These are phyloP conservation scores for Pistacia vera DNA, from an alignment of 345 rosid species.

Conservation along the genomic window DNA sequence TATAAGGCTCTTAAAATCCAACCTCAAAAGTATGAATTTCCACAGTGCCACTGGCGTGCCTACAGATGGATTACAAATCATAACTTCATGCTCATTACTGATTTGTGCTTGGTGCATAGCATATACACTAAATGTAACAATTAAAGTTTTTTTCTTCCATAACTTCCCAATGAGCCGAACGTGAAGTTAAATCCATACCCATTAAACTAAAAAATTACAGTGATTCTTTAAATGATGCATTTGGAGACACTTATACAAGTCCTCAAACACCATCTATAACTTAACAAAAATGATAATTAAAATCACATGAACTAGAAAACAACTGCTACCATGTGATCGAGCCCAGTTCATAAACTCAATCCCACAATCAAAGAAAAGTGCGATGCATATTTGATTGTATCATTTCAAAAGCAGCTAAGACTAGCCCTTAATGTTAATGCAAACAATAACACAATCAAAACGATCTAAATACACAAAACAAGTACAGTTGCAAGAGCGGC, in stretches of 20 bases:
- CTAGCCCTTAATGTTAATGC: neutral
- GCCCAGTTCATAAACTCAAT: neutral
- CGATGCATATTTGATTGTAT: slow-evolving; percentile 9
- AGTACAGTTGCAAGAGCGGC: slow-evolving; percentile 7
- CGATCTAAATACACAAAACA: slow-evolving; percentile 21
- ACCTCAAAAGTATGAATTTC: neutral
- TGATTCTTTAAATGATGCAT: neutral
- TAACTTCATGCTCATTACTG: neutral
- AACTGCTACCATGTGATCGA: slow-evolving; percentile 20
- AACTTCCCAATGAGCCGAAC: neutral
- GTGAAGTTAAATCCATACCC: neutral
- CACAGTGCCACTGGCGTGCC: neutral
- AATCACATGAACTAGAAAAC: neutral
- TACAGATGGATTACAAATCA: neutral
- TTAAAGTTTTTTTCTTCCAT: neutral
- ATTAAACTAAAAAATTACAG: neutral
- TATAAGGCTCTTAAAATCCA: neutral
- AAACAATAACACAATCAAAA: slow-evolving; percentile 18
- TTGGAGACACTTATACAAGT: neutral
- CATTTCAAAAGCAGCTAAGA: neutral
- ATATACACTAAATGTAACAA: neutral
- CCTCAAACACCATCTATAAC: slow-evolving; percentile 7
- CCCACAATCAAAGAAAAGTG: neutral
- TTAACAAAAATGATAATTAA: neutral
- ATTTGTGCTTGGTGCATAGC: neutral